These are phyloP conservation scores for Epicoccum sorghinum DNA, from an alignment of 2,329 filamentous ascomycete species.

Conservation along the genomic window DNA sequence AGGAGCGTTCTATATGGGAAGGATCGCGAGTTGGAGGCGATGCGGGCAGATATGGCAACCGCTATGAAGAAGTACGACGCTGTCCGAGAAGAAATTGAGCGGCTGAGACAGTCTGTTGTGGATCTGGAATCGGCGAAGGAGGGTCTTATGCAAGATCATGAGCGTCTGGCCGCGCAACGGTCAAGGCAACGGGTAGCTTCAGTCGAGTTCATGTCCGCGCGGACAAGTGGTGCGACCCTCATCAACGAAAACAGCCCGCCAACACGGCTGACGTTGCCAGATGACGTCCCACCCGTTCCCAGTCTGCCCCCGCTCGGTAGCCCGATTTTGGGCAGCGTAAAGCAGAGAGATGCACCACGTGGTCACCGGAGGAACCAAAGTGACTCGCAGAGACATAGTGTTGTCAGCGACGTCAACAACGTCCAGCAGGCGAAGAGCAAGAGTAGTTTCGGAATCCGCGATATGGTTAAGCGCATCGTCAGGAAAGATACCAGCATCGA, in stretches of 20 bases:
- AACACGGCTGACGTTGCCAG: constrained; percentile 18
- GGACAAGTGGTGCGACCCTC: constrained; percentile 43
- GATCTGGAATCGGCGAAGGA: constrained; percentile 38
- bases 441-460: constrained; percentile 30
- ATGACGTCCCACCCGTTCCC: constrained; percentile 20
- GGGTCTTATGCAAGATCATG: constrained; percentile 42
- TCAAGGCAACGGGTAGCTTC: constrained; percentile 28
- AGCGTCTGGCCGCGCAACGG: constrained; percentile 33
- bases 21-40: constrained; percentile 24
- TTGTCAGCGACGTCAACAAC: constrained; percentile 34
- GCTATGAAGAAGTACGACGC: constrained; percentile 23
- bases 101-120: constrained; percentile 27
- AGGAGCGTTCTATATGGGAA: constrained; percentile 23
- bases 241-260: constrained; percentile 31
- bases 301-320: constrained; percentile 5
- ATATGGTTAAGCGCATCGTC: constrained; percentile 38
- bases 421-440: constrained; percentile 20
- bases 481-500: constrained; percentile 27
- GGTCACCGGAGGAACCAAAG: constrained; percentile 19
- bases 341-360: constrained; percentile 5
- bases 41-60: constrained; percentile 27
- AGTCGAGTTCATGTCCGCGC: constrained; percentile 33
- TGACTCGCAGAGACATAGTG: constrained; percentile 21
- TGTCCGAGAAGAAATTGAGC: constrained; percentile 36
- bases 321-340: constrained; percentile 4